Evolutionary conservation across 2,329 filamentous ascomycete genomes (phyloP), one percentile per base, ranked within the genome.

Genomic region (Mycosphaerelloides madeirae): DNA sequence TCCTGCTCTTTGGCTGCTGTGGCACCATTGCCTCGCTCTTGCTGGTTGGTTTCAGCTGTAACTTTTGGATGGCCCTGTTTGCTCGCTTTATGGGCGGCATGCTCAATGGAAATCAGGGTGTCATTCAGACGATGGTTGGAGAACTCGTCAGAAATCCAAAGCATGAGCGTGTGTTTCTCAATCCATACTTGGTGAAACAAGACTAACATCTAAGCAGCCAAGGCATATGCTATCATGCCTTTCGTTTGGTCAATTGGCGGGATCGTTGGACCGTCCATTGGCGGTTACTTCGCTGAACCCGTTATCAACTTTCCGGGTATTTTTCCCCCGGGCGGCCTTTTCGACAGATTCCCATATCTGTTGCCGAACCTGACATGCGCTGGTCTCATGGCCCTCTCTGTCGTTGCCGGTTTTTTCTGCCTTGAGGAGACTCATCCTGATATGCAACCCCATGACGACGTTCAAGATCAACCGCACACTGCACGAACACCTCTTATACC

Each of bases 161-260:
- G 58, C 87, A 94, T 67, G 88, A 95, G 68, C 87, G 84, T 87
- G 69, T 74, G 83, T 78, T 9, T 12, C 19, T 18, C n/a, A n/a
- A 16, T 18, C 2, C 15, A 34, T 8, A 35, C 6, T 18, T 32
- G n/a, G 4, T n/a, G 16, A 39, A 15, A 1, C 14, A 11, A 19
- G 15, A 42, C 52, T 53, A 31, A 46, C 25, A 34, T 15, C 7
- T 36, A 31, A 41, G 28, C 57, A 87, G 85, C 88, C 46, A 81
- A 84, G 50, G 90, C 90, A 20, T 95, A 90, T 65, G 82, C 88
- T 2, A 80, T 95, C 34, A 95, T 96, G 87, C 90, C 90, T 1
- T 95, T 95, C 61, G 85, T 95, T 6, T 96, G 90, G 89, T 84
- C 79, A 36, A 83, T 95, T 41, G 90, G 90, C 18, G 94, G 87